Percentiles rank a stretch among this genome's conserved stretches.
phyloP scores from a whole-genome alignment of 805 yeast species.

The Dipodascus albidus region DNA sequence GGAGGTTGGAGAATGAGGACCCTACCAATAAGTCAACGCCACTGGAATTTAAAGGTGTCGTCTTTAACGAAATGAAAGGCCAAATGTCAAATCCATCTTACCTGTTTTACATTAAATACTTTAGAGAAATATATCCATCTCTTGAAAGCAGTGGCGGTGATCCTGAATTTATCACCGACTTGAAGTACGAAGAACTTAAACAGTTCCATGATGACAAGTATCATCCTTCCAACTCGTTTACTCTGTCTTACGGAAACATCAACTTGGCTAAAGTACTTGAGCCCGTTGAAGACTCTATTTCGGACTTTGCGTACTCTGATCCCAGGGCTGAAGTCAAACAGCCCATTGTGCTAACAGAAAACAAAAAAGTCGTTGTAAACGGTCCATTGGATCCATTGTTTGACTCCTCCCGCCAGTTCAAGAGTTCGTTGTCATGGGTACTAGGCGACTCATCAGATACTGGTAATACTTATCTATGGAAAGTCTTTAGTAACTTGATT shows the following conservation, averaged over 20 bases:
- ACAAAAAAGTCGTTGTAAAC: conserved; percentile 28
- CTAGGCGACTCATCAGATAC: conserved; percentile 61
- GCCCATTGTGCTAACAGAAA: conserved; percentile 37
- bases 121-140: conserved; percentile 73
- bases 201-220: conserved; percentile 67
- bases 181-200: conserved; percentile 62
- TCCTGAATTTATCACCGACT: conserved; percentile 65
- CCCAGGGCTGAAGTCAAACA: conserved; percentile 14
- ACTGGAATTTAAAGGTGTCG: conserved; percentile 83
- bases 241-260: conserved; percentile 80
- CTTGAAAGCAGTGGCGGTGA: conserved; percentile 91
- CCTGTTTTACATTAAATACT: conserved; percentile 72
- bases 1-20: conserved; percentile 78
- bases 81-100: conserved; percentile 85
- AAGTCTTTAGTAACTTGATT: conserved; percentile 55
- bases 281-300: conserved; percentile 40
- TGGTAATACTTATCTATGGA: conserved; percentile 62
- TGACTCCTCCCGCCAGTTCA: conserved; percentile 55
- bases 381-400: conserved; percentile 82
- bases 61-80: conserved; percentile 97
- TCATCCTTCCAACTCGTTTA: conserved; percentile 82
- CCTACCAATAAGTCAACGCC: conserved; percentile 48
- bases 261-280: conserved; percentile 50
- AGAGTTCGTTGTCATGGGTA: conserved; percentile 81
- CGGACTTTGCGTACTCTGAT: conserved; percentile 34